Base-by-base conservation (phyloP, 2,329 filamentous ascomycete genomes). In the Ramularia collo-cygni region DNA sequence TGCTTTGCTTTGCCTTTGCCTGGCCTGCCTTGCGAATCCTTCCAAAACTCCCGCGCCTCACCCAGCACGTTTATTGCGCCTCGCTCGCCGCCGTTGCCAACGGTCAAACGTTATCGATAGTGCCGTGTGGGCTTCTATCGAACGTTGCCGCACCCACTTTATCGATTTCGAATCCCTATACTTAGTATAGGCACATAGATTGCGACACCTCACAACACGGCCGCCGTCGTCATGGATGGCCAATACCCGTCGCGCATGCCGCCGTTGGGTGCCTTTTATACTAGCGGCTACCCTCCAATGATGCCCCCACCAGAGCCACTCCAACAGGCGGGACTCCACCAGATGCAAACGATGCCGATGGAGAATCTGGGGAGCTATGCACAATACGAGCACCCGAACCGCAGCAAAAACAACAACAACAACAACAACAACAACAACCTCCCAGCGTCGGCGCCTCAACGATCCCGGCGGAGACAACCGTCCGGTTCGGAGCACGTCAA, bases 401-500 rank as follows among this genome's bases (percentile, higher is more conserved):
- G 46, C 21, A 30, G 45, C n/a, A n/a, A n/a, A n/a, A n/a, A n/a
- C n/a, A n/a, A n/a, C n/a, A n/a, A n/a, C n/a, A n/a, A n/a, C n/a
- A n/a, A n/a, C n/a, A n/a, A n/a, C n/a, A n/a, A n/a, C n/a, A n/a
- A n/a, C n/a, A n/a, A n/a, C 10, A 50, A 55, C 40, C 44, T 52
- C 4, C 50, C 57, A 28, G 50, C 52, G 33, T 52, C 45, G 17
- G 46, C 34, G 47, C 27, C 50, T 40, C 40, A 41, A 35, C 51
- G 55, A 27, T 52, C 55, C 28, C 48, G 57, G 38, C 47, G 56
- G 43, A 48, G 57, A 39, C 52, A 53, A 29, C 40, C 49, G 8
- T 46, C 44, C 26, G 54, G 58, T 10, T 45, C 52, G n/a, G 85
- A 93, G 46, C 81, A 84, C 57, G 83, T 93, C 52, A 96, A 96